phyloP scores from a whole-genome alignment of 2,329 filamentous ascomycete species.

The Penicillium expansum region DNA sequence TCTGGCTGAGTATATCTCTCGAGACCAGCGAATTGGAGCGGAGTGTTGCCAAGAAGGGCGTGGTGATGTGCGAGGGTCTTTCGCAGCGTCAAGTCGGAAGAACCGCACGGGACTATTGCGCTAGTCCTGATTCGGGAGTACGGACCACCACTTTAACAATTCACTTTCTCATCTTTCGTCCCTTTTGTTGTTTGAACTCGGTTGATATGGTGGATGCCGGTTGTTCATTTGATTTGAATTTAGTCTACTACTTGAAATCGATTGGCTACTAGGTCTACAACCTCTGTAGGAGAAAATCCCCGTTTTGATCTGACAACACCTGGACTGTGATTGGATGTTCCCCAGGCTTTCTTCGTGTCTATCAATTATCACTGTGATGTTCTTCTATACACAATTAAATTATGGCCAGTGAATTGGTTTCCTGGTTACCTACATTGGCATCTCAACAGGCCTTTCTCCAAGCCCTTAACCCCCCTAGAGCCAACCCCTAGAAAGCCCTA shows the following conservation, averaged over 20 bases:
- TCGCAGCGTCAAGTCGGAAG: slow-evolving; percentile 28
- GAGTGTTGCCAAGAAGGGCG: slow-evolving; percentile 23
- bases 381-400: not conserved
- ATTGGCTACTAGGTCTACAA: not conserved
- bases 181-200: not conserved
- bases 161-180: not conserved
- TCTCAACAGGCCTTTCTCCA: too few relatives aligned
- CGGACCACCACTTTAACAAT: slow-evolving; percentile 6
- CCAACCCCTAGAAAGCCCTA: too few relatives aligned
- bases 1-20: slow-evolving; percentile 30
- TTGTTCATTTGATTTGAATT: not conserved
- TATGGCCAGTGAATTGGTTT: not conserved
- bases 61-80: slow-evolving; percentile 29
- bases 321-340: slow-evolving; percentile 19
- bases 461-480: too few relatives aligned
- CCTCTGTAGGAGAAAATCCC: not conserved
- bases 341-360: not conserved
- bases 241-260: not conserved
- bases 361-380: not conserved
- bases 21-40: slow-evolving; percentile 28
- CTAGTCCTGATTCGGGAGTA: slow-evolving; percentile 34
- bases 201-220: not conserved
- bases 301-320: slow-evolving; percentile 22
- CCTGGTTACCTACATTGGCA: too few relatives aligned
- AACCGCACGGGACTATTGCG: slow-evolving; percentile 32